Evolutionary conservation across 805 yeast genomes (phyloP).

Genomic region (Sungouiella thailandica): DNA sequence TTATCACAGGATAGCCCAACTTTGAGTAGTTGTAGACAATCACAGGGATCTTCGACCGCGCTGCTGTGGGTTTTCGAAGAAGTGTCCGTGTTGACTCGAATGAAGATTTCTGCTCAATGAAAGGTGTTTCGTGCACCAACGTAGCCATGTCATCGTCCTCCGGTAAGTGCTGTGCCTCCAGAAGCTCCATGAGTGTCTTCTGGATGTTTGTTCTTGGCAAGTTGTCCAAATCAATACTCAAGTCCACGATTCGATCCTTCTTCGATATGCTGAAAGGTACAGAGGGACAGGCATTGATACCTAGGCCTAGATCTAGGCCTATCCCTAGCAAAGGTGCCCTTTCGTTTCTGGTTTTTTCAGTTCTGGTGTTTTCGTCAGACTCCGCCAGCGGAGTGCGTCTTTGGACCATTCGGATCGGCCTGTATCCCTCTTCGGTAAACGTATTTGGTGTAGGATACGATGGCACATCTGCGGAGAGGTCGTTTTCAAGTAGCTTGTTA

Average conservation of each 20-base stretch:
- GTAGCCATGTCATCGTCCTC: constrained; percentile 6
- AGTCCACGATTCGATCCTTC: constrained; percentile 24
- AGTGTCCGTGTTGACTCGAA: too few species aligned
- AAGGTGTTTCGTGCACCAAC: constrained; percentile 2
- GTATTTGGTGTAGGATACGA: background rate
- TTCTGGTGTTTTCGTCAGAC: background rate
- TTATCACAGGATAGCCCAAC: constrained; percentile 20
- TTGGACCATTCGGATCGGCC: background rate
- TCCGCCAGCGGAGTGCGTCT: constrained; percentile 1
- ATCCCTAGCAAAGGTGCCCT: constrained; percentile 13
- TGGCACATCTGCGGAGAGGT: background rate
- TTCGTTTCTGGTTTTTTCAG: too few species aligned
- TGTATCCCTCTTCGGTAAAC: background rate
- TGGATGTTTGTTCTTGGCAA: constrained; percentile 5
- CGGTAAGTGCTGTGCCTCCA: background rate
- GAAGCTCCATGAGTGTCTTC: constrained; percentile 6
- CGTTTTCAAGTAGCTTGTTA: constrained; percentile 1
- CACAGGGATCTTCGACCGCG: constrained; percentile 21
- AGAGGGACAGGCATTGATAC: constrained; percentile 18
- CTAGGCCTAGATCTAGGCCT: constrained; percentile 28
- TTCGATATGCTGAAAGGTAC: constrained; percentile 32
- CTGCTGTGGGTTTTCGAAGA: background rate
- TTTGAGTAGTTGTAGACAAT: constrained; percentile 18
- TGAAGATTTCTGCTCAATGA: background rate
- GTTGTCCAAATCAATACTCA: constrained; percentile 8